phyloP scores from a whole-genome alignment of 2,329 filamentous ascomycete species.

The Colletotrichum orchidophilum region DNA sequence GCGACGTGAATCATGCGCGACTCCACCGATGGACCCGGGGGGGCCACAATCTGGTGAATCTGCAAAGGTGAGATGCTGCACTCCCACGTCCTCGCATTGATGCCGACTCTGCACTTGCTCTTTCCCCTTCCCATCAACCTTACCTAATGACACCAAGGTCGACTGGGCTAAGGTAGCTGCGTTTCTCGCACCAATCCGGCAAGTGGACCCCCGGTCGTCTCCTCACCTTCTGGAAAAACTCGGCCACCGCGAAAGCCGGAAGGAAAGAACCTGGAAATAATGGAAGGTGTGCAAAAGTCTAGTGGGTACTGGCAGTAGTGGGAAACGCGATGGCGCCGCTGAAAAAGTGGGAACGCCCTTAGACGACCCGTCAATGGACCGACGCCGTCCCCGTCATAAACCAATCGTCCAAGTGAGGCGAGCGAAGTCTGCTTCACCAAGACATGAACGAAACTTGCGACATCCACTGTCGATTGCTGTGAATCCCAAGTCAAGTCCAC shows the following conservation, averaged over 20 bases:
- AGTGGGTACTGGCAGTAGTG: not conserved
- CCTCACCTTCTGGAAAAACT: constrained; percentile 34
- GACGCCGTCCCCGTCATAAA: constrained; percentile 25
- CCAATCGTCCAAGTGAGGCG: constrained; percentile 35
- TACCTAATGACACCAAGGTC: not conserved
- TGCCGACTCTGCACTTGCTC: too few species aligned
- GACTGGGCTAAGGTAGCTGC: not conserved
- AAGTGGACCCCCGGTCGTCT: not conserved
- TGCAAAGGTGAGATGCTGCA: constrained; percentile 13
- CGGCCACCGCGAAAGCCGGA: constrained; percentile 29
- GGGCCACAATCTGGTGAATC: not conserved
- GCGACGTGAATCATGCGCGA: constrained; percentile 27
- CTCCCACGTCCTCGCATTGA: not conserved
- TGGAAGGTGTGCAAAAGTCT: not conserved
- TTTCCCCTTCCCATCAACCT: not conserved
- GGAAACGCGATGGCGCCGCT: constrained; percentile 21
- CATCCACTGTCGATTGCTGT: constrained; percentile 7
- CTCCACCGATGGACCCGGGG: constrained; percentile 20
- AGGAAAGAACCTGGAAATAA: not conserved
- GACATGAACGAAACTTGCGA: constrained; percentile 5
- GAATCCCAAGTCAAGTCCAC: not conserved
- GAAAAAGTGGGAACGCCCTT: constrained; percentile 20
- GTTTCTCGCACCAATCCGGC: constrained; percentile 11
- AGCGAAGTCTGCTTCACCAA: constrained; percentile 9
- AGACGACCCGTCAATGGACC: constrained; percentile 27